Evolutionary conservation across 441 rosid genomes (phyloP), one percentile per base, ranked within the genome.

Genomic region (Gossypium davidsonii): DNA sequence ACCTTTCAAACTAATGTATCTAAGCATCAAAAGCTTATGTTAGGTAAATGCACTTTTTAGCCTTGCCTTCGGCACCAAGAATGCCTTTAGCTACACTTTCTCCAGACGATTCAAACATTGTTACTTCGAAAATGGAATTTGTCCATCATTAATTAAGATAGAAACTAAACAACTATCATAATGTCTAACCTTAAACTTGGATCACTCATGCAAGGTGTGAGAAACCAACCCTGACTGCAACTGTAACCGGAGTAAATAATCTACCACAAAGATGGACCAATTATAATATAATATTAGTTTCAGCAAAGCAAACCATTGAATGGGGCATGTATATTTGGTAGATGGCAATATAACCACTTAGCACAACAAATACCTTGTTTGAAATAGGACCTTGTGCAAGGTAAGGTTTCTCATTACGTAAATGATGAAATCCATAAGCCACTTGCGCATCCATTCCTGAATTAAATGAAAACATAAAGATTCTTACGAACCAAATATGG

Each of bases 401-500:
- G 83, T 84, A 82, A 78, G 98, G 98, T 76, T 90, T 95, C 73
- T 89, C 94, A 75, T 90, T 89, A 15, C 97, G 97, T 79, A 95
- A 82, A 83, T 88, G 90, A 74, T 95, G 99, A 83, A 95, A 95
- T 56, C 99, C 94, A 72, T 91, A 93, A 60, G 97, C 99, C 70
- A 95, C 94, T 83, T 91, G 97, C 74, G 98, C 99, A 78, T 95
- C 98, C 99, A 95, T 95, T 72, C 98, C 98, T 91, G 83, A 26
- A 76, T 46, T 69, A 59, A 67, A 68, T n/a, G 63, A 60, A 26
- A 51, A 46, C 18, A 71, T 70, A 37, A 73, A 67, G 56, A 60
- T 25, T 46, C 17, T 21, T 34, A 39, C 57, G 49, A 55, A 55
- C 21, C 42, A 74, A 17, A 48, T 23, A 44, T 25, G 39, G 55